These are phyloP conservation scores for Candida boleticola DNA, from an alignment of 805 yeast species.

Conservation along the genomic window DNA sequence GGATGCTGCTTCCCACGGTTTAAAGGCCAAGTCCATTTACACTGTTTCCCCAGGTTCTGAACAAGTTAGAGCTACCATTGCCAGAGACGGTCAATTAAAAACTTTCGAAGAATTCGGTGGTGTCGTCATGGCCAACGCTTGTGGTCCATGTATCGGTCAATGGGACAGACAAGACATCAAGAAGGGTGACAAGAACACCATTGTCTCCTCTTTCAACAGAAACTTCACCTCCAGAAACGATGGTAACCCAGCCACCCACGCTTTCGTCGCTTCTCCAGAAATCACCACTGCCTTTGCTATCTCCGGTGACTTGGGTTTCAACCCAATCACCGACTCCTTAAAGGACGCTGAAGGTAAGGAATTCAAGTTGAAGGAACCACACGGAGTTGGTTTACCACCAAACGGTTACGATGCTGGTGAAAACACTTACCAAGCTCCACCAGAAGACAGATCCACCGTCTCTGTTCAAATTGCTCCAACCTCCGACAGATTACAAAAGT, in stretches of 20 bases:
- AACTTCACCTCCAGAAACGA: conserved; percentile 97
- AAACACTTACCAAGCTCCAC: conserved; percentile 97
- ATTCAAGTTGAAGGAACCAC: conserved; percentile 84
- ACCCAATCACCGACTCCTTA: conserved; percentile 90
- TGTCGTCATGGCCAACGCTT: conserved; percentile 92
- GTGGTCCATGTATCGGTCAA: conserved; percentile 99
- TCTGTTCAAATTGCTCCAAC: conserved; percentile 78
- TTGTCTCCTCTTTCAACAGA: conserved; percentile 96
- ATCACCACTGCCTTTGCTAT: conserved; percentile 93
- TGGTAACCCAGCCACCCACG: conserved; percentile 96
- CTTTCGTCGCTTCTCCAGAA: conserved; percentile 96
- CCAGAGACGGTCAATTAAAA: conserved; percentile 88
- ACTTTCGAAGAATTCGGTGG: conserved; percentile 92
- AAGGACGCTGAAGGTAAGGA: conserved; percentile 86
- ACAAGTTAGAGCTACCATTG: conserved; percentile 97
- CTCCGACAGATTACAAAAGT: conserved; percentile 93
- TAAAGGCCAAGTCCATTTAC: conserved; percentile 87
- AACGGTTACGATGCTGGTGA: conserved; percentile 91
- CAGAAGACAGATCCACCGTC: conserved; percentile 75
- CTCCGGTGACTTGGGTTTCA: conserved; percentile 94
- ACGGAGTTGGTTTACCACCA: conserved; percentile 86
- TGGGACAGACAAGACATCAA: conserved; percentile 95
- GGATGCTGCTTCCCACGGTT: conserved; percentile 88
- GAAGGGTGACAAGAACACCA: conserved; percentile 94
- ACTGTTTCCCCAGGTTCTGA: conserved; percentile 98